Evolutionary conservation across 176 grass and related monocot species (phyloP), one percentile per base, ranked within the genome.

Genomic region (Chloris gayana): DNA sequence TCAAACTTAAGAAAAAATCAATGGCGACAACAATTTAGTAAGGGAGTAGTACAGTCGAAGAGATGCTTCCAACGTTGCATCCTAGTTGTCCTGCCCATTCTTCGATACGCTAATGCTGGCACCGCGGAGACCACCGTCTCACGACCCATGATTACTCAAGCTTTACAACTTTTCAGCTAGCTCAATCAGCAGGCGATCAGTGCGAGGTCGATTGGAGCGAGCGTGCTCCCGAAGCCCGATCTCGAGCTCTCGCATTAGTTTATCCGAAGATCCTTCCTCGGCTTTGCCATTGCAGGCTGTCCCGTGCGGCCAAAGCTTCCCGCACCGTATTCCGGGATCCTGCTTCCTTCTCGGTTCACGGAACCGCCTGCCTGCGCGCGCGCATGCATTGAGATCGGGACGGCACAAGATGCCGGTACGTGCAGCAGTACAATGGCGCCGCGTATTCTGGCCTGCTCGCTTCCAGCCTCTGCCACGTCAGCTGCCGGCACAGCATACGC

Each of bases 161-260:
- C 31, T 56, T 21, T 63, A 8, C 0, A 21, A 14, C 60, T 54
- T 50, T n/a, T 34, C 2, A 35, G 71, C 30, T 32, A 35, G 71
- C 49, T 26, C 56, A 59, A 59, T 59, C 56, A 56, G 24, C 29
- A 30, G 39, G 67, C 37, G 39, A n/a, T 77, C 39, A 34, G 7
- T 24, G 75, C 60, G 14, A 24, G 75, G 2, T 78, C 27, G 60
- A 7, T 34, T 65, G 18, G 5, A 19, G 50, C 4, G 17, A 77
- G 75, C 63, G 59, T 68, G 65, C 21, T 15, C 9, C n/a, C 47
- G 74, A n/a, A 61, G 75, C 60, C 50, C 50, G 50, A 54, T 54
- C 25, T 54, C 25, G 59, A 19, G 9, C 49, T 57, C 32, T n/a
- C n/a, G n/a, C n/a, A 34, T 45, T 62, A 76, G 14, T 75, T 64